Percentiles rank a stretch among this genome's conserved stretches.
phyloP scores from a whole-genome alignment of 2,329 filamentous ascomycete genomes.

The Beauveria pseudobassiana region DNA sequence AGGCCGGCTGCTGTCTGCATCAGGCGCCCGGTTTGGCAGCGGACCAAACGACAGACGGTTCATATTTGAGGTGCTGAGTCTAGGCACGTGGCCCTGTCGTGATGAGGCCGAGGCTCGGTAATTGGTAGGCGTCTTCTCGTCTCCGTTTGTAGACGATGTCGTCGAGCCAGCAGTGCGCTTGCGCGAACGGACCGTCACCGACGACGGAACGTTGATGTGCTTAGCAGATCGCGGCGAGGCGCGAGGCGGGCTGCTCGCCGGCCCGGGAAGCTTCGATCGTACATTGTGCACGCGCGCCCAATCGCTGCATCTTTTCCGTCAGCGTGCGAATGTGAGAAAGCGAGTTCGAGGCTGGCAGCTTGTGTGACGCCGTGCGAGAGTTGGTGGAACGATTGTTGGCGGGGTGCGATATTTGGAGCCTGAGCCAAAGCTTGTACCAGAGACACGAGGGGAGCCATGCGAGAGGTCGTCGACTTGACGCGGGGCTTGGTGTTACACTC shows the following conservation, averaged over 20 bases:
- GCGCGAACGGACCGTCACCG: slow-evolving; percentile 58
- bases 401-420: slow-evolving; percentile 42
- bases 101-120: slow-evolving; percentile 28
- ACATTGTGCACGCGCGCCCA: slow-evolving; percentile 85
- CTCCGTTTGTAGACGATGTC: slow-evolving; percentile 41
- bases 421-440: slow-evolving; percentile 29
- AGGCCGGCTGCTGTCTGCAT: slow-evolving; percentile 47
- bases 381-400: slow-evolving; percentile 41
- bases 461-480: slow-evolving; percentile 33
- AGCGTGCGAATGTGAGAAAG: slow-evolving; percentile 88
- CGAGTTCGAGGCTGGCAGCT: slow-evolving; percentile 56
- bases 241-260: slow-evolving; percentile 68
- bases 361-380: slow-evolving; percentile 43
- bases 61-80: slow-evolving; percentile 55
- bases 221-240: slow-evolving; percentile 60
- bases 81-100: slow-evolving; percentile 44
- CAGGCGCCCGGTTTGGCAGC: slow-evolving; percentile 48
- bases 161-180: slow-evolving; percentile 58
- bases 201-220: slow-evolving; percentile 41
- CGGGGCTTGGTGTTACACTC: slow-evolving; percentile 50
- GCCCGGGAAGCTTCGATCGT: slow-evolving; percentile 83
- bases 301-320: slow-evolving; percentile 93
- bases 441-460: slow-evolving; percentile 32
- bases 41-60: slow-evolving; percentile 58
- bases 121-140: slow-evolving; percentile 44